phyloP scores from a whole-genome alignment of 371 early-diverging fungal genomes.

The Mortierella sp. region DNA sequence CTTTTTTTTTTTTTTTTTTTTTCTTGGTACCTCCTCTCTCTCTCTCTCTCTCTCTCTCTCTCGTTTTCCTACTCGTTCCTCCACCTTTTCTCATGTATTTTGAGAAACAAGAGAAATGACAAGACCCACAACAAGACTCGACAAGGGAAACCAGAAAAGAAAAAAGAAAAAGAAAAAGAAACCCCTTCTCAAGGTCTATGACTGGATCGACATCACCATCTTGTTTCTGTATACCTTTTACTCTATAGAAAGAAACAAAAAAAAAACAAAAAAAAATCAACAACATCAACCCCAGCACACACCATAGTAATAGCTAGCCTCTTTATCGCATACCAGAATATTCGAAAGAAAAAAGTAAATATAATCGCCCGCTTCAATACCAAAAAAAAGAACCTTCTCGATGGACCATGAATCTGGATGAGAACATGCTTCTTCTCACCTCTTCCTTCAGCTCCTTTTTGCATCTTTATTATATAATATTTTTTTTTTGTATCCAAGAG shows the following conservation, averaged over 20 bases:
- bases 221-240: neutral
- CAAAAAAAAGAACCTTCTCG: no score
- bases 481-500: neutral
- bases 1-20: no score
- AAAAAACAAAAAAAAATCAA: neutral
- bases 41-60: neutral
- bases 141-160: neutral
- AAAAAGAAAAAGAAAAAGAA: slow-evolving; percentile 1
- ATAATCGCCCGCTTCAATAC: no score
- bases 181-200: neutral
- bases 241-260: neutral
- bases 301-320: no score
- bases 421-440: no score
- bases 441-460: no score
- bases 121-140: neutral
- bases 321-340: no score
- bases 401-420: no score
- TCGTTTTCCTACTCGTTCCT: no score
- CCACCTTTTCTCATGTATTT: neutral
- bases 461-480: neutral
- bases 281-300: neutral
- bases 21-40: neutral
- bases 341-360: neutral
- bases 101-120: neutral
- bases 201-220: neutral